phyloP scores from a whole-genome alignment of 2,329 filamentous ascomycete species.

The Fusarium sp. region DNA sequence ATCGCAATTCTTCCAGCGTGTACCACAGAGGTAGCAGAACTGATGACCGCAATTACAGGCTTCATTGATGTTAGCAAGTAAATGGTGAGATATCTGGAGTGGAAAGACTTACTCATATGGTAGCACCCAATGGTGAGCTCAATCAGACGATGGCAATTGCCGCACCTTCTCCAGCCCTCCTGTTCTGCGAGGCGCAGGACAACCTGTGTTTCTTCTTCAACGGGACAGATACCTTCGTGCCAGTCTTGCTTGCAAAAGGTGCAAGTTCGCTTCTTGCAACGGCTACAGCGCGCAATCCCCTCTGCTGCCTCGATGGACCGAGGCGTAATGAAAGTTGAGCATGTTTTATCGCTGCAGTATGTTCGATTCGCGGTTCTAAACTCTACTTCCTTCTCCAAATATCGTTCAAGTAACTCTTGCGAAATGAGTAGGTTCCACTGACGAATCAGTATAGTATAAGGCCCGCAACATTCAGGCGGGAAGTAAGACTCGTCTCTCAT shows the following conservation, averaged over 20 bases:
- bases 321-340: conserved; percentile 59
- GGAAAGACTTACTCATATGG: conserved; percentile 62
- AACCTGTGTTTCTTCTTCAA: conserved; percentile 53
- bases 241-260: conserved; percentile 57
- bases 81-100: rapidly evolving
- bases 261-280: conserved; percentile 60
- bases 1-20: conserved; percentile 45
- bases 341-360: conserved; percentile 60
- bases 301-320: conserved; percentile 46
- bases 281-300: conserved; percentile 54
- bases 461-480: conserved; percentile 67
- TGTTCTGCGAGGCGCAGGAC: conserved; percentile 54
- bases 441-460: too few relatives aligned
- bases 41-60: conserved; percentile 58
- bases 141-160: conserved; percentile 57
- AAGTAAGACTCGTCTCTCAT: conserved; percentile 62
- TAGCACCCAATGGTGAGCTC: conserved; percentile 62
- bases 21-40: conserved; percentile 62
- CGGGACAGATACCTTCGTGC: conserved; percentile 61
- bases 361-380: conserved; percentile 58
- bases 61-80: conserved; percentile 3
- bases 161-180: conserved; percentile 63
- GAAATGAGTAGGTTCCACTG: too few relatives aligned
- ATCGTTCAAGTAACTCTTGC: conserved; percentile 50
- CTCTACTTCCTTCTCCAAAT: conserved; percentile 60